phyloP scores from a whole-genome alignment of 129 eudicot species.

The Apium graveolens region DNA sequence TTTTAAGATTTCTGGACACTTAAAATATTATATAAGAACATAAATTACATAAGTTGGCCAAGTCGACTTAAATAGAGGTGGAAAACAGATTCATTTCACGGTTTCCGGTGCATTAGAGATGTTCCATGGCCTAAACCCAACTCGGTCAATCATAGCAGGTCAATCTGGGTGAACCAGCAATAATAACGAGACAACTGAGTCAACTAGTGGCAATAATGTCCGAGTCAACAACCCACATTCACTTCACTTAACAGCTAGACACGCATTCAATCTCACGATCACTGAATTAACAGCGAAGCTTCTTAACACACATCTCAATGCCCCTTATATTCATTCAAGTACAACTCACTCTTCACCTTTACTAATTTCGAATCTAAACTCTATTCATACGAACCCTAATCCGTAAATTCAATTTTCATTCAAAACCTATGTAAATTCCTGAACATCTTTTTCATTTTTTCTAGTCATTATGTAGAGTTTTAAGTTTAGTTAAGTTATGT shows the following conservation, averaged over 20 bases:
- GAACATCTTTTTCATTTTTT: background rate
- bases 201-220: background rate
- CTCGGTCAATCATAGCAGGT: no score
- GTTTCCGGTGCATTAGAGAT: no score
- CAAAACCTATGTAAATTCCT: background rate
- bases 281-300: background rate
- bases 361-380: background rate
- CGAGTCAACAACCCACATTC: background rate
- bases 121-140: no score
- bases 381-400: background rate
- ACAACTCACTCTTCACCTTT: background rate
- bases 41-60: no score
- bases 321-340: background rate
- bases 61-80: no score
- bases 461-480: slow-evolving; percentile 14
- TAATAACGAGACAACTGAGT: no score
- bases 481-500: no score
- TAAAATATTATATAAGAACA: no score
- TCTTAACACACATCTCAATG: background rate
- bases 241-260: background rate
- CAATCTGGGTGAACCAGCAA: no score
- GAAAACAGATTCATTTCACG: no score
- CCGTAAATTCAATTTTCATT: background rate
- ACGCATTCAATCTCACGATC: background rate
- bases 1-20: no score